Evolutionary conservation across 768 basidiomycete genomes (phyloP).

Genomic region (Lactifluus piperatus): DNA sequence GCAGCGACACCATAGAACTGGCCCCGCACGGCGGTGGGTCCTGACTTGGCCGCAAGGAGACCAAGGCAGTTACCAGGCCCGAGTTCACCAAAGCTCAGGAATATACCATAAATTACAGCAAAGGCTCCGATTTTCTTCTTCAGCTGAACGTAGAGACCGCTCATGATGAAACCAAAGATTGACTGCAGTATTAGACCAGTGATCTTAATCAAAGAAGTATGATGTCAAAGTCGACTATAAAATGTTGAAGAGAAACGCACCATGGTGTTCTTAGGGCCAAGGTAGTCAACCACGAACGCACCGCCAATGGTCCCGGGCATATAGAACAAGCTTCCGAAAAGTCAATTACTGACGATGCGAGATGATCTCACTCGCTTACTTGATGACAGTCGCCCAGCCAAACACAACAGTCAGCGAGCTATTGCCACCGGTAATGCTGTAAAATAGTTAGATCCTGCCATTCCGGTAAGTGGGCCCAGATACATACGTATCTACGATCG

Average conservation of each 20-base stretch:
- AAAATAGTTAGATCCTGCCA: neutral
- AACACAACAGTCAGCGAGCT: constrained; percentile 52
- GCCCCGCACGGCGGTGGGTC: constrained; percentile 79
- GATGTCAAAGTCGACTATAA: constrained; percentile 1
- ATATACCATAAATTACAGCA: constrained; percentile 84
- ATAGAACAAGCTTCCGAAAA: constrained; percentile 43
- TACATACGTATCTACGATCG: constrained; percentile 55
- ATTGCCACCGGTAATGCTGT: constrained; percentile 49
- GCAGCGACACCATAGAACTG: constrained; percentile 84
- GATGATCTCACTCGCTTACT: constrained; percentile 36
- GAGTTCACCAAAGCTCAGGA: constrained; percentile 82
- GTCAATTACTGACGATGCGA: constrained; percentile 28
- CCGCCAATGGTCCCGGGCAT: constrained; percentile 66
- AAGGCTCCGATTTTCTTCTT: constrained; percentile 62
- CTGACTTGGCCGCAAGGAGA: constrained; percentile 75
- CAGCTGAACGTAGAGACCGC: constrained; percentile 63
- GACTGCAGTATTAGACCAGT: constrained; percentile 58
- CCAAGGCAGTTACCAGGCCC: constrained; percentile 86
- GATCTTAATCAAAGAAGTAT: constrained; percentile 49
- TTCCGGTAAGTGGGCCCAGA: neutral
- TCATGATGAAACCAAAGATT: constrained; percentile 82
- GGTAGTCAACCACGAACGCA: constrained; percentile 64
- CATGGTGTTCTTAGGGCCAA: constrained; percentile 74
- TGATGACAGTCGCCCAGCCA: constrained; percentile 82
- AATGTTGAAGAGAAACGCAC: constrained; percentile 28